phyloP scores from a whole-genome alignment of 352 stramenopile genomes.

The Globisporangium barbulae region DNA sequence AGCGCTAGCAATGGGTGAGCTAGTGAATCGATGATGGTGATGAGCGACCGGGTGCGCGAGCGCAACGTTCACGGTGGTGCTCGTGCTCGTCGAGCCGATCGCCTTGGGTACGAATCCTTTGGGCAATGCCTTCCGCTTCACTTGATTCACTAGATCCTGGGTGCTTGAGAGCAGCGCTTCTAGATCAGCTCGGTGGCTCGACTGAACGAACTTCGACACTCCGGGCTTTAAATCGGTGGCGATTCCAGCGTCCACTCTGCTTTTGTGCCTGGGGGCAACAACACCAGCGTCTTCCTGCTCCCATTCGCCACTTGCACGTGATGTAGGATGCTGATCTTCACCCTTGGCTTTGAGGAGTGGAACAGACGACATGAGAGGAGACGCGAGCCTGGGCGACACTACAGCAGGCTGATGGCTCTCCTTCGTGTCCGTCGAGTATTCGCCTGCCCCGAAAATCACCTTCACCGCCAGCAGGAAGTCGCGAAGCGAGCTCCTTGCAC shows the following conservation, averaged over 20 bases:
- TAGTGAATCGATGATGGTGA: conserved; percentile 22
- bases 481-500: conserved; percentile 39
- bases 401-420: conserved; percentile 20
- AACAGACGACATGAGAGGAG: conserved; percentile 25
- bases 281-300: background rate
- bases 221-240: conserved; percentile 1
- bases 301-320: background rate
- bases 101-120: conserved; percentile 23
- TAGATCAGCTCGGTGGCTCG: background rate
- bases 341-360: conserved; percentile 18
- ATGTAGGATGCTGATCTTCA: conserved; percentile 9
- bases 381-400: conserved; percentile 20
- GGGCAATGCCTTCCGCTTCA: conserved; percentile 30
- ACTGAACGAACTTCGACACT: background rate
- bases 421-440: conserved; percentile 18
- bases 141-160: conserved; percentile 17
- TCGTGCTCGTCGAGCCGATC: conserved; percentile 15
- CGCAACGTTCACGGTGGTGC: conserved; percentile 19
- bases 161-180: conserved; percentile 4
- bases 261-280: background rate
- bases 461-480: conserved; percentile 56
- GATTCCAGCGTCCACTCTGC: background rate
- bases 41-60: conserved; percentile 13
- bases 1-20: background rate
- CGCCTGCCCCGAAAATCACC: conserved; percentile 45